A percentile compares a stretch with the other conserved stretches of the same genome.
Evolutionary conservation across 2,329 filamentous ascomycete species (phyloP).

Genomic region (Claviceps sp.): DNA sequence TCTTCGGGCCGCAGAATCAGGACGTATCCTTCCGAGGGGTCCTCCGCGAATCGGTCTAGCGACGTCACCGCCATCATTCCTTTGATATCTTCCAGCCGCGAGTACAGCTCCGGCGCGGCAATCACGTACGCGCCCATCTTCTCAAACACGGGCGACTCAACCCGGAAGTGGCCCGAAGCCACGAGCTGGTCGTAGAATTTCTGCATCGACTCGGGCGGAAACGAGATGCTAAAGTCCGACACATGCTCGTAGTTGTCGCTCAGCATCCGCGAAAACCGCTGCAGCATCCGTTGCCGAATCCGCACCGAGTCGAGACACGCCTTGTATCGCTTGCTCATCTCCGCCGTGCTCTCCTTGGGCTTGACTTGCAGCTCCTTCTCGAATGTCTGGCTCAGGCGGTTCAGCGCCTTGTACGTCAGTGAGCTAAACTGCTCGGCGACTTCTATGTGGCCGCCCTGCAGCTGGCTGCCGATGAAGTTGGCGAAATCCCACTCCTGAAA

Average conservation of each 20-base stretch:
- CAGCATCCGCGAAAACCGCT: slow-evolving; percentile 83
- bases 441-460: slow-evolving; percentile 90
- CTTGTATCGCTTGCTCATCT: slow-evolving; percentile 97
- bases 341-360: slow-evolving; percentile 66
- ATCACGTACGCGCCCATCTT: slow-evolving; percentile 71
- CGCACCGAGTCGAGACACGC: slow-evolving; percentile 89
- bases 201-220: slow-evolving; percentile 52
- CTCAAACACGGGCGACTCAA: slow-evolving; percentile 57
- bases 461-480: slow-evolving; percentile 78
- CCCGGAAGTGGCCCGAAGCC: slow-evolving; percentile 73
- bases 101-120: slow-evolving; percentile 65
- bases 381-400: slow-evolving; percentile 78
- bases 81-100: slow-evolving; percentile 69
- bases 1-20: slow-evolving; percentile 75
- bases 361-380: slow-evolving; percentile 79
- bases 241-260: slow-evolving; percentile 93
- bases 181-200: slow-evolving; percentile 72
- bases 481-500: slow-evolving; percentile 98
- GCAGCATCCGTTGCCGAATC: slow-evolving; percentile 88
- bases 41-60: slow-evolving; percentile 47
- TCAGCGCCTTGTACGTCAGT: slow-evolving; percentile 83
- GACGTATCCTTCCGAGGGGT: slow-evolving; percentile 67
- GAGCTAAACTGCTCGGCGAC: slow-evolving; percentile 96
- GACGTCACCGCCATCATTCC: slow-evolving; percentile 64
- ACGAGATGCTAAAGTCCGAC: slow-evolving; percentile 82